phyloP scores from a whole-genome alignment of 179 eudicot species.

The Nepenthes alata region DNA sequence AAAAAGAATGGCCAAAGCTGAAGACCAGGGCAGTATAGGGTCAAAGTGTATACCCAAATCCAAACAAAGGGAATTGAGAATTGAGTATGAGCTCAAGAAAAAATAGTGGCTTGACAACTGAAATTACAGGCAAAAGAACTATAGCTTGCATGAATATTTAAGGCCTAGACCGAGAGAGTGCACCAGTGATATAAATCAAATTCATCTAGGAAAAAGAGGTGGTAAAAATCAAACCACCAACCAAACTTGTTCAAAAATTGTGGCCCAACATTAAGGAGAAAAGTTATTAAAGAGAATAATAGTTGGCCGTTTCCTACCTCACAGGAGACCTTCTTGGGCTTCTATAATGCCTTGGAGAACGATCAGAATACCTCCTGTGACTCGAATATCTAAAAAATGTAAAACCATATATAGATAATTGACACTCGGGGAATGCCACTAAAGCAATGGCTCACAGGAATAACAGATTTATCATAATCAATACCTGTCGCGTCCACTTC shows the following conservation, averaged over 20 bases:
- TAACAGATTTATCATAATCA: neutral
- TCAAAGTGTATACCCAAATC: too few relatives aligned
- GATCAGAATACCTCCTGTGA: slow-evolving; percentile 47
- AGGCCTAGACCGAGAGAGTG: too few relatives aligned
- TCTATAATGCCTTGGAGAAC: slow-evolving; percentile 69
- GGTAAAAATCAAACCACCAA: neutral
- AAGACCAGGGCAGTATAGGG: too few relatives aligned
- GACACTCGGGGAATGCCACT: neutral
- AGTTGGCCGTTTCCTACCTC: slow-evolving; percentile 24
- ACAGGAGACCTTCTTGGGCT: slow-evolving; percentile 82
- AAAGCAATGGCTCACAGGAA: neutral
- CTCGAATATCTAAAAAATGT: slow-evolving; percentile 34
- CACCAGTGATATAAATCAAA: too few relatives aligned
- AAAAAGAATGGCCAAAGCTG: too few relatives aligned
- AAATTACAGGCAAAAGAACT: too few relatives aligned
- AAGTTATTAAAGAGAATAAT: neutral
- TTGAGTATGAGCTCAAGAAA: too few relatives aligned
- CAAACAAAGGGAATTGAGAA: too few relatives aligned
- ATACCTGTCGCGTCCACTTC: slow-evolving; percentile 68
- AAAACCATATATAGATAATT: neutral
- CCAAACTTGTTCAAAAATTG: neutral
- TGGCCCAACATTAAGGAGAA: neutral
- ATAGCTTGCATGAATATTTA: too few relatives aligned
- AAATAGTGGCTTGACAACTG: too few relatives aligned
- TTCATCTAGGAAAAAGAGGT: too few relatives aligned